These are phyloP conservation scores for Hygrophila difformis DNA, from an alignment of 257 asterid genomes.

Conservation along the genomic window DNA sequence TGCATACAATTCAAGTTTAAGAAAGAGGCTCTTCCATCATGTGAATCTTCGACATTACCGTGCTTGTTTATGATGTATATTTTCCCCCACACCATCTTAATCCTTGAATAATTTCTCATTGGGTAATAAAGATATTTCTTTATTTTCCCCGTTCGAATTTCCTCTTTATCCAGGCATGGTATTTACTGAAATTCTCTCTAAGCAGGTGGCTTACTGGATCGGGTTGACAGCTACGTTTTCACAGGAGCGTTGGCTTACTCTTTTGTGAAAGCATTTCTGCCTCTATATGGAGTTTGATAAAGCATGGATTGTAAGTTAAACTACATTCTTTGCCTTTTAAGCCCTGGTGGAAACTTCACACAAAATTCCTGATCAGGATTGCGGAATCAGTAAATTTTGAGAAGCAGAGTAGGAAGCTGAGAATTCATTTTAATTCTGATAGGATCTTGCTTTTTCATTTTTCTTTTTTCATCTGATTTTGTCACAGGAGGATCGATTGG, in stretches of 20 bases:
- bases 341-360: background rate
- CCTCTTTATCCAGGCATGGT: background rate
- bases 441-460: no score
- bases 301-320: background rate
- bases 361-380: constrained; percentile 3
- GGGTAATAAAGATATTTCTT: no score
- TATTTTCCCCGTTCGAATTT: background rate
- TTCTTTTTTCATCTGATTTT: background rate
- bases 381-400: background rate
- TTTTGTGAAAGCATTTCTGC: constrained; percentile 65
- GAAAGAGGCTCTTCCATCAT: no score
- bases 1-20: background rate
- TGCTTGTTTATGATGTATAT: background rate
- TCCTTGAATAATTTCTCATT: background rate
- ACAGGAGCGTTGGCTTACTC: constrained; percentile 92
- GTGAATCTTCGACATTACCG: background rate
- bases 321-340: background rate
- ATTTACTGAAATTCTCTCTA: background rate
- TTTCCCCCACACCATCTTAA: background rate
- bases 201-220: constrained; percentile 90
- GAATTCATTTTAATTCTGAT: background rate
- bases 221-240: constrained; percentile 89
- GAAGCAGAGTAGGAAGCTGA: background rate
- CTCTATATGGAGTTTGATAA: constrained; percentile 67
- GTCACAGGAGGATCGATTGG: background rate